Conservation (phyloP, 2,329 filamentous ascomycete genomes). For the Rhynchosporium graminicola region DNA sequence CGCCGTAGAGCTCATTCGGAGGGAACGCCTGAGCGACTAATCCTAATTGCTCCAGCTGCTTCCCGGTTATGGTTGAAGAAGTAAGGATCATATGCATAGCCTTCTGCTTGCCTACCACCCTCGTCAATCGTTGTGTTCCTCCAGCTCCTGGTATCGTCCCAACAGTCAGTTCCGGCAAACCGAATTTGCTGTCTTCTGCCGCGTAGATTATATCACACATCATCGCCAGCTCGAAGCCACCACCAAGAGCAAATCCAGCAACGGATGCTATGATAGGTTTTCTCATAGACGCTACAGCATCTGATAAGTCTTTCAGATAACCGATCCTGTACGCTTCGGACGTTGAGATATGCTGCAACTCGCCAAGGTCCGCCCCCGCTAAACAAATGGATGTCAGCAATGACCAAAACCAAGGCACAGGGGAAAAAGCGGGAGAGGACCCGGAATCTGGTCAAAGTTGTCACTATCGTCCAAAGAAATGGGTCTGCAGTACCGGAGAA, state of each 20-base stretch:
- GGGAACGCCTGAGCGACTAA: constrained; percentile 39
- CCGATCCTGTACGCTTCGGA: constrained; percentile 35
- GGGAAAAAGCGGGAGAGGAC: background rate
- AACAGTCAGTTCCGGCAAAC: constrained; percentile 41
- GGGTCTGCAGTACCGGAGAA: constrained; percentile 27
- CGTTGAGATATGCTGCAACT: constrained; percentile 39
- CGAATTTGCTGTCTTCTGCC: constrained; percentile 36
- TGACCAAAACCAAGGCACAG: constrained; percentile 1
- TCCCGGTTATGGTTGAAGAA: constrained; percentile 26
- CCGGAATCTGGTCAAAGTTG: constrained; percentile 10
- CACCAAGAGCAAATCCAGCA: constrained; percentile 52
- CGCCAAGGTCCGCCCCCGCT: constrained; percentile 42
- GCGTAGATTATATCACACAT: constrained; percentile 44
- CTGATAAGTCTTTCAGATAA: constrained; percentile 46
- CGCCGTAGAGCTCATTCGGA: constrained; percentile 41
- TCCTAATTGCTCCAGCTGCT: constrained; percentile 27
- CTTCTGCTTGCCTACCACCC: constrained; percentile 42
- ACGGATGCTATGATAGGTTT: constrained; percentile 54
- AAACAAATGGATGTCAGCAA: background rate
- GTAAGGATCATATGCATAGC: constrained; percentile 37
- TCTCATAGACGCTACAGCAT: constrained; percentile 42
- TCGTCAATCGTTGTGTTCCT: constrained; percentile 41
- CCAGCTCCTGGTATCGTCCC: constrained; percentile 40
- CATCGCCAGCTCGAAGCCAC: constrained; percentile 53
- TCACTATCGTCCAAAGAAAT: constrained; percentile 15